Percentiles rank a stretch among this genome's conserved stretches.
Conservation (phyloP, 1,139 yeast species). For the Candida tunisiensis region DNA sequence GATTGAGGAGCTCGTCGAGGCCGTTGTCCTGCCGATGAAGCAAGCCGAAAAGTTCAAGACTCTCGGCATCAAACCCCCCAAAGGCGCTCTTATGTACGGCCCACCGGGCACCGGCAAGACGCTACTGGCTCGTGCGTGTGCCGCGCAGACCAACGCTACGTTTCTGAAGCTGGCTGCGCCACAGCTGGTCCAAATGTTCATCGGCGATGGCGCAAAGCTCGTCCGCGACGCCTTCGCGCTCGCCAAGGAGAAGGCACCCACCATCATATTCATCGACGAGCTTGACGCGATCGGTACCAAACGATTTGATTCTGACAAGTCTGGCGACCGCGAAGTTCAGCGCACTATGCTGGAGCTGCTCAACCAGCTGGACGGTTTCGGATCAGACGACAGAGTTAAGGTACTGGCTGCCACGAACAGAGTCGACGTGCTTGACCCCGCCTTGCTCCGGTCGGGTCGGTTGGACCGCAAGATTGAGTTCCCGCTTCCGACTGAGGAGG, state of each 20-base stretch:
- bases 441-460: conserved; percentile 91
- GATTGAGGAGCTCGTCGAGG: conserved; percentile 94
- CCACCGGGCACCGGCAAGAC: conserved; percentile 99
- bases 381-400: conserved; percentile 94
- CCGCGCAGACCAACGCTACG: conserved; percentile 98
- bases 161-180: conserved; percentile 95
- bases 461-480: conserved; percentile 95
- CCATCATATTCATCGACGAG: conserved; percentile 94
- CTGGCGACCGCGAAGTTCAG: conserved; percentile 98
- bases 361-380: conserved; percentile 95
- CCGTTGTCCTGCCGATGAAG: conserved; percentile 96
- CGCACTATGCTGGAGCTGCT: conserved; percentile 96
- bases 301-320: conserved; percentile 92
- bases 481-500: conserved; percentile 94
- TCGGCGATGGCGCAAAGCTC: conserved; percentile 97
- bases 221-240: conserved; percentile 98
- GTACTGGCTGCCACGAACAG: conserved; percentile 97
- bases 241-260: conserved; percentile 97
- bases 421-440: conserved; percentile 96
- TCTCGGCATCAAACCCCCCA: conserved; percentile 91
- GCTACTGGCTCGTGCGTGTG: conserved; percentile 93
- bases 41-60: conserved; percentile 92
- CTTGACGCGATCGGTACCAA: conserved; percentile 98
- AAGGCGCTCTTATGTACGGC: conserved; percentile 98
- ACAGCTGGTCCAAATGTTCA: conserved; percentile 95